Conservation (phyloP, 495 filamentous ascomycete genomes). For the Lophiotrema nucula region DNA sequence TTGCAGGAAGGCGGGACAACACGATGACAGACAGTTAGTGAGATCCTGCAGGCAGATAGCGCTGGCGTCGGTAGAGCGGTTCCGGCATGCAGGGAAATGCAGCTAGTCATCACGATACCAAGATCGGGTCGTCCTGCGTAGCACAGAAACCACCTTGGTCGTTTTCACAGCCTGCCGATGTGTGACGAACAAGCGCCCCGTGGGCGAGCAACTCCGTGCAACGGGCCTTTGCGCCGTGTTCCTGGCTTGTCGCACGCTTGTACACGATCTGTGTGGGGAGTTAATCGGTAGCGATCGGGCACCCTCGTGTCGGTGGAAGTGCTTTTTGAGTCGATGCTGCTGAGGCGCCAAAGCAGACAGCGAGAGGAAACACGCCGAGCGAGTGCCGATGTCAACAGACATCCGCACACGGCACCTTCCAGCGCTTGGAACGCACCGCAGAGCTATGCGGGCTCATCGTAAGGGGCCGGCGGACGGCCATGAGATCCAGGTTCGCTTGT, state of each 20-base stretch:
- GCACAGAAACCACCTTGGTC: neutral
- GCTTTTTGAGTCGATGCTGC: too few species aligned
- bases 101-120: neutral
- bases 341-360: too few species aligned
- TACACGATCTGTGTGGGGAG: neutral
- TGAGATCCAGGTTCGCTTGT: too few species aligned
- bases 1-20: neutral
- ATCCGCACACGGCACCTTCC: too few species aligned
- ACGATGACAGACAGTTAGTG: slow-evolving; percentile 2
- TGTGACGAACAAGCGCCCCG: neutral
- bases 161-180: neutral
- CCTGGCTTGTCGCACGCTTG: neutral
- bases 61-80: slow-evolving; percentile 7
- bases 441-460: too few species aligned
- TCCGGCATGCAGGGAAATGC: slow-evolving; percentile 16
- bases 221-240: neutral
- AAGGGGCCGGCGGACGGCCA: too few species aligned
- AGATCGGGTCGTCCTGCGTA: neutral
- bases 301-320: neutral
- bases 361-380: too few species aligned
- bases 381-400: too few species aligned
- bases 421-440: too few species aligned
- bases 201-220: neutral
- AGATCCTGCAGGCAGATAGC: slow-evolving; percentile 12
- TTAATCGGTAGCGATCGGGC: neutral